A percentile compares a stretch with the other conserved stretches of the same genome.
Conservation (phyloP, 768 basidiomycete species). For the Kwoniella botswanensis region DNA sequence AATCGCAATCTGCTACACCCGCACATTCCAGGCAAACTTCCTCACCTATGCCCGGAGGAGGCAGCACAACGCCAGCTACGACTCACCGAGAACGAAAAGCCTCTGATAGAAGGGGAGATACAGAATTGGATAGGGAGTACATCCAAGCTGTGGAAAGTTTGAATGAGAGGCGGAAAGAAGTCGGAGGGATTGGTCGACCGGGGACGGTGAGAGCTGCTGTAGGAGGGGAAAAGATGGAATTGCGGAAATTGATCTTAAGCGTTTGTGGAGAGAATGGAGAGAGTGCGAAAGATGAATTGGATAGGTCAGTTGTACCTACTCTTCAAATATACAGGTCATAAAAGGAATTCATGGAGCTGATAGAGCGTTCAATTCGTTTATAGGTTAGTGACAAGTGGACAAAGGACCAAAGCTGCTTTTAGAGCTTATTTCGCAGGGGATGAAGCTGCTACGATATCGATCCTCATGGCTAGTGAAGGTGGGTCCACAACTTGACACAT, state of each 20-base stretch:
- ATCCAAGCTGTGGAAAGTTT: constrained; percentile 15
- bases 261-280: constrained; percentile 42
- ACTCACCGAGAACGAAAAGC: constrained; percentile 11
- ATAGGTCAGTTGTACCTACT: constrained; percentile 29
- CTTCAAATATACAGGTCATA: neutral
- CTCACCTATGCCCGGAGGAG: constrained; percentile 16
- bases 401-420: constrained; percentile 54
- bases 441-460: constrained; percentile 44
- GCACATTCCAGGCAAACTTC: constrained; percentile 20
- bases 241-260: constrained; percentile 51
- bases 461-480: constrained; percentile 50
- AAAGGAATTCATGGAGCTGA: neutral
- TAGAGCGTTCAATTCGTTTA: neutral
- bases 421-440: constrained; percentile 55
- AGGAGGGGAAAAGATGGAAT: constrained; percentile 23
- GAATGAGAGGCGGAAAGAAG: constrained; percentile 15
- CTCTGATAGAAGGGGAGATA: constrained; percentile 22
- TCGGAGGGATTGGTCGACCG: constrained; percentile 17
- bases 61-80: constrained; percentile 14
- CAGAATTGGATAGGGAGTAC: constrained; percentile 20
- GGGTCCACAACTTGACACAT: neutral
- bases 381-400: constrained; percentile 32
- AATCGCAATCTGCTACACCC: constrained; percentile 19
- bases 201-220: constrained; percentile 15
- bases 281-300: constrained; percentile 32